These are phyloP conservation scores for Daedaleopsis nitida DNA, from an alignment of 768 basidiomycete species.

Conservation along the genomic window DNA sequence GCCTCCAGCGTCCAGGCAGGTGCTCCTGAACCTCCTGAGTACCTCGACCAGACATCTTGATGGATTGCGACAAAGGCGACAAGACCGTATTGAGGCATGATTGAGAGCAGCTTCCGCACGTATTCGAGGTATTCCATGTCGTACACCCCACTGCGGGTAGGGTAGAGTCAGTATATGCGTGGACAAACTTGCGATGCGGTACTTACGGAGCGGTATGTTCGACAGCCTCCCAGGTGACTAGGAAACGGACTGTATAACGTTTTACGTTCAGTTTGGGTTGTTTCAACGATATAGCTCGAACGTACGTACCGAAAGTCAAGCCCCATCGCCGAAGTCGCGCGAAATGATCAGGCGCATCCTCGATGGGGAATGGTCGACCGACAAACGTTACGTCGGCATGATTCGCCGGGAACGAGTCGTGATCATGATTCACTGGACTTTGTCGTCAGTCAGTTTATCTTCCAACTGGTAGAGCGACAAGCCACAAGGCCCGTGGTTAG, in stretches of 20 bases:
- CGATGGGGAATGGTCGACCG: slow-evolving; percentile 87
- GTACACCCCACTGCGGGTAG: slow-evolving; percentile 65
- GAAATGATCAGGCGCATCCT: slow-evolving; percentile 86
- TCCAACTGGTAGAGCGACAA: too few species aligned
- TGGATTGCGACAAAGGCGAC: slow-evolving; percentile 80
- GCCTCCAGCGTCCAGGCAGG: slow-evolving; percentile 93
- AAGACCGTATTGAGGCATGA: slow-evolving; percentile 74
- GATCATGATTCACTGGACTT: slow-evolving; percentile 71
- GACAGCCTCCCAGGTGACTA: slow-evolving; percentile 96
- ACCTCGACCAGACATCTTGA: slow-evolving; percentile 96
- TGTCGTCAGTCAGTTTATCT: slow-evolving; percentile 3
- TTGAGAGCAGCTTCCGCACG: slow-evolving; percentile 63
- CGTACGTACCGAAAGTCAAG: slow-evolving; percentile 74
- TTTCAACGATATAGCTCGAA: neutral
- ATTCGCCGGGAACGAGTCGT: slow-evolving; percentile 66
- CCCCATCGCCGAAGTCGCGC: slow-evolving; percentile 84
- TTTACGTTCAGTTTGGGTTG: neutral
- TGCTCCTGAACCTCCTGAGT: slow-evolving; percentile 92
- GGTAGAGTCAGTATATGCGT: neutral
- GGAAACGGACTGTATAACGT: slow-evolving; percentile 69
- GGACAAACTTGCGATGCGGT: neutral
- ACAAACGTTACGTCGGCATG: slow-evolving; percentile 78
- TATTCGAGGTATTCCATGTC: slow-evolving; percentile 85
- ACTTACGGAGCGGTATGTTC: slow-evolving; percentile 93
- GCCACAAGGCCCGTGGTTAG: too few species aligned